Base-by-base conservation (phyloP, 345 rosid species). In the Syzygium jambos region DNA sequence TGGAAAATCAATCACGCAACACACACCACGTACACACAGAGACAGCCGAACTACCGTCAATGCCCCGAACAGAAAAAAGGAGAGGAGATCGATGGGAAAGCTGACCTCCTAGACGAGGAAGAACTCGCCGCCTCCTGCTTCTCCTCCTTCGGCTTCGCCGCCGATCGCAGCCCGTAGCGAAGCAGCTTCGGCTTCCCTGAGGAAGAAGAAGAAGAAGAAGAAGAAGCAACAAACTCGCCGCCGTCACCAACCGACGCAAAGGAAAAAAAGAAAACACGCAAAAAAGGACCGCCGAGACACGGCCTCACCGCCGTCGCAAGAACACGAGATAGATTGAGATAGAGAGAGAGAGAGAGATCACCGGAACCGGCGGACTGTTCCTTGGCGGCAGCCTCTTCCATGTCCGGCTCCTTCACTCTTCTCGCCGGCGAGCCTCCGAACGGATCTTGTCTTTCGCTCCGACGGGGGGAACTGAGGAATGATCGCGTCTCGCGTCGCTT, bases 121-220 rank as follows among this genome's bases (percentile, higher is more conserved):
- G 95, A 87, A 86, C 91, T 95, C 15, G 88, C 89, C 53, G 73
- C 91, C 61, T 92, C 92, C 22, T 93, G 90, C 91, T 93, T 96
- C 89, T 93, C 95, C 88, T 91, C 95, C 91, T 91, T 95, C 22
- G 91, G 85, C 90, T 94, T 95, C 53, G 90, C 78, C 23, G 96
- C 95, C 25, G 98, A 97, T 92, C 99, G 93, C 46, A 97, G 94
- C 78, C 98, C 97, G 90, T 96, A 95, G 80, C 96, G 91, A 3
- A 73, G 87, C 89, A 87, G 85, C 89, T 94, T 96, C 51, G 98
- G 92, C 88, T 94, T 96, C 90, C 90, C 92, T 38, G 91, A 88
- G 89, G 86, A 92, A 41, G 90, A 90, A 84, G 56, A 14, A 52
- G 93, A 14, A 52, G 93, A 49, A 52, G 17, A 85, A 87, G 63